A percentile compares a stretch with the other conserved stretches of the same genome.
phyloP scores from a whole-genome alignment of 2,329 filamentous ascomycete species.

The Alternaria ventricosa region DNA sequence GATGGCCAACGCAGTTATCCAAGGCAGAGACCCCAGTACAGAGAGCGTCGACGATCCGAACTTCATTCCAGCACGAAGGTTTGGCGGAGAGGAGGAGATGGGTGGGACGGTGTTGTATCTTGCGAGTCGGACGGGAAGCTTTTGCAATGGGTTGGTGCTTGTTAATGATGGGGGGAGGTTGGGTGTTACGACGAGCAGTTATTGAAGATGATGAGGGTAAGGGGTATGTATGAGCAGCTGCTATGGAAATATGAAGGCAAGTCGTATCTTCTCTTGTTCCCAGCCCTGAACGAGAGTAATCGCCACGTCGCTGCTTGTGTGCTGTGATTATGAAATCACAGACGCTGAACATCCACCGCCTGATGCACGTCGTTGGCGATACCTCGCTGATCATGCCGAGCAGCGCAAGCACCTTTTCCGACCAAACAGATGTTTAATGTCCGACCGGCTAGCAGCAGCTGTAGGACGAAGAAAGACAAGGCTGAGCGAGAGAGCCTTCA shows the following conservation, averaged over 20 bases:
- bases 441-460: not conserved
- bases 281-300: not conserved
- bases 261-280: not conserved
- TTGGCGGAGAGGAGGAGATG: constrained; percentile 51
- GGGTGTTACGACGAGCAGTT: constrained; percentile 15
- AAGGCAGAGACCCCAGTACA: not conserved
- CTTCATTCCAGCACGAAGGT: constrained; percentile 33
- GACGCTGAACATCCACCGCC: not conserved
- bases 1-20: constrained; percentile 10
- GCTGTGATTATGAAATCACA: not conserved
- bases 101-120: constrained; percentile 54
- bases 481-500: not conserved
- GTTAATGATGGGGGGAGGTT: constrained; percentile 20
- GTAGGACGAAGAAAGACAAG: not conserved
- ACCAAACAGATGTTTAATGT: not conserved
- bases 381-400: not conserved
- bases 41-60: constrained; percentile 4
- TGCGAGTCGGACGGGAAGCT: constrained; percentile 50
- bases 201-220: not conserved
- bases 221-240: not conserved
- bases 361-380: not conserved
- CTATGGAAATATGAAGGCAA: not conserved
- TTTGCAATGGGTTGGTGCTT: constrained; percentile 30
- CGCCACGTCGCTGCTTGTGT: not conserved
- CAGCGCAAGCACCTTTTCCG: not conserved